Evolutionary conservation across 1,284 basidiomycete genomes (phyloP), one percentile per base, ranked within the genome.

Genomic region (Vanrija sp.): DNA sequence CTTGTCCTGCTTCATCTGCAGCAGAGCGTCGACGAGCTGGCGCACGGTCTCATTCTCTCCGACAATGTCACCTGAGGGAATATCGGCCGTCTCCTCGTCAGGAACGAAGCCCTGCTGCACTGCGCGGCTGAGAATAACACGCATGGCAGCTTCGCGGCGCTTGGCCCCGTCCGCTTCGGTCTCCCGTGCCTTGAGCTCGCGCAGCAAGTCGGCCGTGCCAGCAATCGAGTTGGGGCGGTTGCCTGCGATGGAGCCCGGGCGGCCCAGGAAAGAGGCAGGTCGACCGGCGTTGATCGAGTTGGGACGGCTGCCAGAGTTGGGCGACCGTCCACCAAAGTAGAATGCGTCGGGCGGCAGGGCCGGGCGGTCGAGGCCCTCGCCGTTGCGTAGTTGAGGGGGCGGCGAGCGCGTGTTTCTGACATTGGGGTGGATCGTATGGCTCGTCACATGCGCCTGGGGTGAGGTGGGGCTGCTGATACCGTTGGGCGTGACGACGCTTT

Each of bases 91-190:
- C 6, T 65, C 65, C 49, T 85, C 85, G 5, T 83, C 80, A 65
- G 87, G 84, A 26, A 91, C 81, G 74, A 89, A 97, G 14, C 94
- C 95, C 55, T 88, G 82, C 55, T 86, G 84, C 29, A 84, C 81
- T 0, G 94, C 93, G 66, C 87, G 85, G 8, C 81, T 78, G 46
- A 98, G 79, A 6, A 89, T 87, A 42, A 88, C 86, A 71, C 85
- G 87, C 84, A 97, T 87, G 86, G 94, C 96, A 25, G 80, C 80
- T 77, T 93, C 87, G 61, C 89, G 84, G 68, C 85, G 86, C 80
- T 83, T 86, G 65, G 88, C 75, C 38, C 80, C 79, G 62, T 94
- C 91, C 34, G 93, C 72, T 69, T 95, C 93, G 28, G 81, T 79
- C 64, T 93, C 90, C 68, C 87, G 90, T 25, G 82, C 81, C 74